Percentiles rank a stretch among this genome's conserved stretches.
These are phyloP conservation scores for Talaromyces sp. DNA, from an alignment of 2,329 filamentous ascomycete genomes.

Conservation along the genomic window DNA sequence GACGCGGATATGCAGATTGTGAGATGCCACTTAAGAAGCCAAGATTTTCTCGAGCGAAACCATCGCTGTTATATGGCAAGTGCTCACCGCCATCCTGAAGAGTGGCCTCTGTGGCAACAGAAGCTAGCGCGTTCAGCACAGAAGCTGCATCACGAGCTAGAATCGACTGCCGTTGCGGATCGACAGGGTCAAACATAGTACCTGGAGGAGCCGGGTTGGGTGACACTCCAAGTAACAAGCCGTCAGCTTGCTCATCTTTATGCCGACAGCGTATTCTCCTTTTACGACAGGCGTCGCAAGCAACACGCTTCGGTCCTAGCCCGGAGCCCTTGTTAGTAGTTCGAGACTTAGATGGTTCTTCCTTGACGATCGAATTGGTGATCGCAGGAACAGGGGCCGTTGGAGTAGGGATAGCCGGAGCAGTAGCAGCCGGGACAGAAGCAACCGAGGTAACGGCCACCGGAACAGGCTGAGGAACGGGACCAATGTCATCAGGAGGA, in stretches of 20 bases:
- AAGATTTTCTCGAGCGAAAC: constrained; percentile 18
- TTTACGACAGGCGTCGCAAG: constrained; percentile 59
- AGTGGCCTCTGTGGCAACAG: constrained; percentile 34
- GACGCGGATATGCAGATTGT: constrained; percentile 22
- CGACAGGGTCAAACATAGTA: constrained; percentile 26
- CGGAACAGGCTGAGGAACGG: constrained; percentile 18
- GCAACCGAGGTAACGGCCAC: constrained; percentile 9
- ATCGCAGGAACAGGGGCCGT: constrained; percentile 8
- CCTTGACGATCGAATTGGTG: constrained; percentile 22
- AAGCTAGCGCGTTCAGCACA: constrained; percentile 35
- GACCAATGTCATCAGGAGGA: constrained; percentile 22
- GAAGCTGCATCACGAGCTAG: constrained; percentile 36
- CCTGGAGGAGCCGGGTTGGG: constrained; percentile 26
- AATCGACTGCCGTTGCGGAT: constrained; percentile 29
- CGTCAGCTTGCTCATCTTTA: constrained; percentile 48
- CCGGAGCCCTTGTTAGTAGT: constrained; percentile 54
- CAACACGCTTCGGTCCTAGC: constrained; percentile 54
- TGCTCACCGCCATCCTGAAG: constrained; percentile 25
- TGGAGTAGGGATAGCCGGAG: constrained; percentile 16
- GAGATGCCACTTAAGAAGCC: constrained; percentile 26
- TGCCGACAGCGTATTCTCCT: constrained; percentile 60
- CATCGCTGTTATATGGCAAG: constrained; percentile 26
- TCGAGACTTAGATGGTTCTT: constrained; percentile 31
- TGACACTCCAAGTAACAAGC: constrained; percentile 7
- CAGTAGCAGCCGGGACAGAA: neutral